phyloP scores from a whole-genome alignment of 2,329 filamentous ascomycete genomes.

The Aspergillus floridensis region DNA sequence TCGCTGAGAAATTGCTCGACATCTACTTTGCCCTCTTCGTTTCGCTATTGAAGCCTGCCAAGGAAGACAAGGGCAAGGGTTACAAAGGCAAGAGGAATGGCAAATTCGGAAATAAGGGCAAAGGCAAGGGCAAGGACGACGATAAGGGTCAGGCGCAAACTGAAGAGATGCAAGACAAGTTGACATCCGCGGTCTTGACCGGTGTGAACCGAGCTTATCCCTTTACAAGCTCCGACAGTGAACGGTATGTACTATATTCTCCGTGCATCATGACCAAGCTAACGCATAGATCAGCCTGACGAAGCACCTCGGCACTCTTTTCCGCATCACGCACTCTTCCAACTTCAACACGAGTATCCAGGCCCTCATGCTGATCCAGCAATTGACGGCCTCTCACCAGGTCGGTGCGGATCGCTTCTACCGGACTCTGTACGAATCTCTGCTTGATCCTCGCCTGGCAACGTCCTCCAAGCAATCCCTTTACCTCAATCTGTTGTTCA shows the following conservation, averaged over 20 bases:
- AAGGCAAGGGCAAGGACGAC: constrained; percentile 52
- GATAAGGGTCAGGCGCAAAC: constrained; percentile 45
- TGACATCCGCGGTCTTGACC: constrained; percentile 85
- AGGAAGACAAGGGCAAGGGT: constrained; percentile 37
- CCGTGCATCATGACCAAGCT: constrained; percentile 12
- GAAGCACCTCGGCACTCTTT: constrained; percentile 87
- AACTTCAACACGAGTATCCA: constrained; percentile 99
- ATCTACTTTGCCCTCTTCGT: constrained; percentile 94
- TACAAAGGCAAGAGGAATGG: constrained; percentile 32
- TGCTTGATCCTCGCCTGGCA: constrained; percentile 83
- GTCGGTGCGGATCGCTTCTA: constrained; percentile 89
- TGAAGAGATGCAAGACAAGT: constrained; percentile 79
- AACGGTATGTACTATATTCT: constrained; percentile 53
- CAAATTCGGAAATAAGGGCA: constrained; percentile 39
- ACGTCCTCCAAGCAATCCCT: constrained; percentile 92
- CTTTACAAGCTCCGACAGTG: constrained; percentile 78
- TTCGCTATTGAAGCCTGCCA: constrained; percentile 67
- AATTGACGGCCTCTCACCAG: constrained; percentile 77
- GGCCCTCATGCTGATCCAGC: constrained; percentile 90
- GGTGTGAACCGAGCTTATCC: constrained; percentile 96
- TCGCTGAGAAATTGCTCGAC: constrained; percentile 76
- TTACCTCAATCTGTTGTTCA: constrained; percentile 88
- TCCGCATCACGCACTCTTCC: constrained; percentile 92
- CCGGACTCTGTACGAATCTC: constrained; percentile 88
- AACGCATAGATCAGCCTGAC: constrained; percentile 59